These are phyloP conservation scores for Musa beccarii DNA, from an alignment of 176 grass and related monocot species.

Conservation along the genomic window DNA sequence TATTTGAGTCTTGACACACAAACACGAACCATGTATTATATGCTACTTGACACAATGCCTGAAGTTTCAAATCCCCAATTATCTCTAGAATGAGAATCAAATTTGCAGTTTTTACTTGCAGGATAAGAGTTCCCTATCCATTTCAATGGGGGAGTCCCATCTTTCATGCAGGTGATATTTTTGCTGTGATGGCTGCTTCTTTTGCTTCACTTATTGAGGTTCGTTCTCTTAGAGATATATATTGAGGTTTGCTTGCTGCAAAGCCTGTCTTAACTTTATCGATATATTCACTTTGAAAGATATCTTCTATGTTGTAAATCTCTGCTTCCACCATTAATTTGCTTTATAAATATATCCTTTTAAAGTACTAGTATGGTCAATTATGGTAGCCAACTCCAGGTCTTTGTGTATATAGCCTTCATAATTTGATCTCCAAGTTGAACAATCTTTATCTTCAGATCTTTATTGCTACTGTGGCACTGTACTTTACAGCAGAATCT, in stretches of 20 bases:
- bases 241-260: background rate
- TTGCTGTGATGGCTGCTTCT: slow-evolving; percentile 87
- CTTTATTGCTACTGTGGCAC: no score
- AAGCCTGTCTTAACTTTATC: background rate
- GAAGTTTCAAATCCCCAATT: background rate
- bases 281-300: no score
- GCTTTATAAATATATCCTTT: no score
- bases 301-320: background rate
- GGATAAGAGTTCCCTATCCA: slow-evolving; percentile 88
- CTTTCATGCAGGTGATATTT: slow-evolving; percentile 65
- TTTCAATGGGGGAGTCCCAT: slow-evolving; percentile 91
- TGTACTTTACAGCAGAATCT: no score
- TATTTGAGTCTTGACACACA: no score
- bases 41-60: background rate
- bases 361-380: no score
- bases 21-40: no score
- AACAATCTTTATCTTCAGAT: background rate
- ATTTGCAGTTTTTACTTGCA: slow-evolving; percentile 25
- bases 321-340: no score
- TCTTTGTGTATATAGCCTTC: no score
- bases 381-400: no score
- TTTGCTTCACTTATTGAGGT: slow-evolving; percentile 93
- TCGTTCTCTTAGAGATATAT: background rate
- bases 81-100: background rate
- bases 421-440: no score